These are phyloP conservation scores for Mucor velutinosus DNA, from an alignment of 371 early-diverging fungal species.

Conservation along the genomic window DNA sequence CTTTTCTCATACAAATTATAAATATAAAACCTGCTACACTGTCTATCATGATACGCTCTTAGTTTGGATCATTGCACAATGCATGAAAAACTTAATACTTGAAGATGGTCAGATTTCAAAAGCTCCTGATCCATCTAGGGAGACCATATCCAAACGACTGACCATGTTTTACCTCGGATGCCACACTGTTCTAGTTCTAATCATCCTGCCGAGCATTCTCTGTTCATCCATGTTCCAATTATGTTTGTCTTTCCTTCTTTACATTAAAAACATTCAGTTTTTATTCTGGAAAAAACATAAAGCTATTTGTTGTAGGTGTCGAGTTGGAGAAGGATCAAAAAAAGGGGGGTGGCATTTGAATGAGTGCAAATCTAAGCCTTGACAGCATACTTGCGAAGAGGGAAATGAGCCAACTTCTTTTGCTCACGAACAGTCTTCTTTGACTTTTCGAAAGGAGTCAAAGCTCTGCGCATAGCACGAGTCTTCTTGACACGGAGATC, in stretches of 20 bases:
- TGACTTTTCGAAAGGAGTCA: constrained; percentile 78
- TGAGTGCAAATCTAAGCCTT: constrained; percentile 67
- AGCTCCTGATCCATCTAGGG: not conserved
- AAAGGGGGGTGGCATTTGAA: not conserved
- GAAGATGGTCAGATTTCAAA: not conserved
- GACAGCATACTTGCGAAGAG: constrained; percentile 84
- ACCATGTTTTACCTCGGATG: too few species aligned
- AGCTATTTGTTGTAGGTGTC: not conserved
- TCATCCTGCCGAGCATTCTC: too few species aligned
- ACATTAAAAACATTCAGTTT: not conserved
- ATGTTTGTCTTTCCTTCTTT: not conserved
- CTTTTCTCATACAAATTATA: not conserved
- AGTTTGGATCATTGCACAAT: not conserved
- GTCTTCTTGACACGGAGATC: constrained; percentile 97
- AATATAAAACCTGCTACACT: not conserved
- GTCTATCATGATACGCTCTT: not conserved
- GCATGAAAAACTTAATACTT: not conserved
- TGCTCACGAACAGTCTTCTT: constrained; percentile 76
- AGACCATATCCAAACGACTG: too few species aligned
- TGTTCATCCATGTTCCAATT: too few species aligned
- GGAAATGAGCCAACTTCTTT: constrained; percentile 88
- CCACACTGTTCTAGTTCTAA: too few species aligned
- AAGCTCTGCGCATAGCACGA: constrained; percentile 93
- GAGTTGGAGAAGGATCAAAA: not conserved
- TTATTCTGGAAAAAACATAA: not conserved